Conservation (phyloP, 805 yeast species). For the Saturnispora mendoncae region DNA sequence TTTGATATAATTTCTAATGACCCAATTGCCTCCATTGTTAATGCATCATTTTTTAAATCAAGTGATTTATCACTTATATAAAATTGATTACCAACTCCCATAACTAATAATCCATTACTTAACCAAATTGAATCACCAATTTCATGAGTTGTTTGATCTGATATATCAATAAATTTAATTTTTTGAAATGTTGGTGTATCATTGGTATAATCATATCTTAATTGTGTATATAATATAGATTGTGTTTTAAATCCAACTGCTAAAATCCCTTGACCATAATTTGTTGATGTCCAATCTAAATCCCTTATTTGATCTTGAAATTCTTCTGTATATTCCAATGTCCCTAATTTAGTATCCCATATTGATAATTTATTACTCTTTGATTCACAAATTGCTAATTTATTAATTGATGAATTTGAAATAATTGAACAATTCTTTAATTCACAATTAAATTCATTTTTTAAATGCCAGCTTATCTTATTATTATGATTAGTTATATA, state of each 20-base stretch:
- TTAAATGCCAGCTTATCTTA: conserved; percentile 43
- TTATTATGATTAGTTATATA: conserved; percentile 26
- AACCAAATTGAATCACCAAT: conserved; percentile 92
- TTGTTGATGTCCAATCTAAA: conserved; percentile 80
- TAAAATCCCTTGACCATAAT: conserved; percentile 57
- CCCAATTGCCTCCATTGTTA: conserved; percentile 47
- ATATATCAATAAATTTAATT: conserved; percentile 62
- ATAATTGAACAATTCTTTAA: conserved; percentile 43
- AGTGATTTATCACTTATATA: conserved; percentile 68
- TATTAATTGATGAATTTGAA: conserved; percentile 68
- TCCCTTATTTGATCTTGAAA: conserved; percentile 44
- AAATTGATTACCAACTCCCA: conserved; percentile 85
- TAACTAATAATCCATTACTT: conserved; percentile 64
- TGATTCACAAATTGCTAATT: conserved; percentile 64
- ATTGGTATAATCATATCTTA: conserved; percentile 84
- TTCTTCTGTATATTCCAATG: conserved; percentile 52
- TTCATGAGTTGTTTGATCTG: conserved; percentile 61
- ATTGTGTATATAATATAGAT: conserved; percentile 66
- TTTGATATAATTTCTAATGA: conserved; percentile 46
- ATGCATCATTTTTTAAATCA: conserved; percentile 41
- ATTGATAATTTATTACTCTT: conserved; percentile 45
- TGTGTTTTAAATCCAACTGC: conserved; percentile 67
- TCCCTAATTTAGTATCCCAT: conserved; percentile 70
- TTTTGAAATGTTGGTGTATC: conserved; percentile 68
- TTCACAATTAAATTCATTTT: conserved; percentile 46